These are phyloP conservation scores for Larix sibirica DNA, from an alignment of 83 land plant genomes.

Conservation along the genomic window DNA sequence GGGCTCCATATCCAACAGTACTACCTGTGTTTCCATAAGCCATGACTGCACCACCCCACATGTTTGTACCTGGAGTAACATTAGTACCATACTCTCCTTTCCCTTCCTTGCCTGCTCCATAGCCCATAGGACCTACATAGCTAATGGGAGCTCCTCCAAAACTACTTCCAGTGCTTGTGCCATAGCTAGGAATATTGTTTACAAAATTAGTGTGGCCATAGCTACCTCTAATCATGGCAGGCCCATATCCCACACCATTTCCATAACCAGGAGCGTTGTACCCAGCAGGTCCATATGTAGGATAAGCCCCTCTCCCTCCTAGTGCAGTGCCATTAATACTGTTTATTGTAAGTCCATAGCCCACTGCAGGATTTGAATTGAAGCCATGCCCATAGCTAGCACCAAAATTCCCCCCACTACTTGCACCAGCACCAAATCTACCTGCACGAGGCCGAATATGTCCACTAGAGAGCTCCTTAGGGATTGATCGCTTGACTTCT, in stretches of 20 bases:
- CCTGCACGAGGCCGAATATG: constrained; percentile 29
- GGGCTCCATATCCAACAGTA: constrained; percentile 18
- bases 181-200: constrained; percentile 23
- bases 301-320: constrained; percentile 35
- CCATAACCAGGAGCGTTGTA: constrained; percentile 34
- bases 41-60: constrained; percentile 42
- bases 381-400: constrained; percentile 36
- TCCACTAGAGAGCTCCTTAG: constrained; percentile 52
- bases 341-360: constrained; percentile 37
- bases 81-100: constrained; percentile 18
- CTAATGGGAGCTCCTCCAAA: constrained; percentile 33
- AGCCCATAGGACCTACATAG: constrained; percentile 20
- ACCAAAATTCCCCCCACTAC: constrained; percentile 26
- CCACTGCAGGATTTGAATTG: constrained; percentile 25
- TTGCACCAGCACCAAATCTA: constrained; percentile 20
- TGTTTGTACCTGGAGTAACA: constrained; percentile 22
- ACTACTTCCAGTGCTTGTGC: constrained; percentile 22
- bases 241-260: constrained; percentile 31
- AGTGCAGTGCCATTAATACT: constrained; percentile 40
- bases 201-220: constrained; percentile 10
- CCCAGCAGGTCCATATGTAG: constrained; percentile 24
- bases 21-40: constrained; percentile 24
- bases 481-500: constrained; percentile 61
- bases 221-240: constrained; percentile 16
- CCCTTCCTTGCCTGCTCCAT: constrained; percentile 15